A percentile compares a stretch with the other conserved stretches of the same genome.
These are phyloP conservation scores for Clitoria ternatea DNA, from an alignment of 306 rosid genomes.

Conservation along the genomic window DNA sequence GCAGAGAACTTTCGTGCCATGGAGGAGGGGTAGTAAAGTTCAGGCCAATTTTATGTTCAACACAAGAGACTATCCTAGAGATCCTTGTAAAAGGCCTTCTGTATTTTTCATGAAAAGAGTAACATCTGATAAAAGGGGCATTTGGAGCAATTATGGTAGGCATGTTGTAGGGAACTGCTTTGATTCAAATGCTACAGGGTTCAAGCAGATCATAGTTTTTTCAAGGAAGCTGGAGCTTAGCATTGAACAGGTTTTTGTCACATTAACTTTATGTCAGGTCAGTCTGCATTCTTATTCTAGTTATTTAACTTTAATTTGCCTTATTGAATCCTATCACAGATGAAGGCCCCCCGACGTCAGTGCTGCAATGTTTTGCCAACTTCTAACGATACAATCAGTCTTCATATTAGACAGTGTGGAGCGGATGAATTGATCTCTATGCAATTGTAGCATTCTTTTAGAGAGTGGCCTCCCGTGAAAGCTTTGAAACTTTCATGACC, in stretches of 20 bases:
- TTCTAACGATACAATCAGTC: slow-evolving; percentile 39
- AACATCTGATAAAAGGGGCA: slow-evolving; percentile 35
- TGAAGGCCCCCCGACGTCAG: slow-evolving; percentile 78
- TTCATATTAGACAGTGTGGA: slow-evolving; percentile 53
- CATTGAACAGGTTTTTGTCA: slow-evolving; percentile 58
- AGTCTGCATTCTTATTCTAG: slow-evolving; percentile 22
- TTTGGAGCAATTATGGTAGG: slow-evolving; percentile 55
- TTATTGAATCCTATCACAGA: slow-evolving; percentile 39
- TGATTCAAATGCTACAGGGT: slow-evolving; percentile 31
- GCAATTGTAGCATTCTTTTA: slow-evolving; percentile 41
- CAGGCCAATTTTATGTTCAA: slow-evolving; percentile 58
- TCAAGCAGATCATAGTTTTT: slow-evolving; percentile 49
- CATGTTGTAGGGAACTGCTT: slow-evolving; percentile 44
- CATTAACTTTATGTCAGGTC: not conserved
- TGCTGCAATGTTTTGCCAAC: slow-evolving; percentile 56
- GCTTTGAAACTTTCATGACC: not conserved
- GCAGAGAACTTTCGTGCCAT: slow-evolving; percentile 68
- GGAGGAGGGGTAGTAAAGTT: slow-evolving; percentile 59
- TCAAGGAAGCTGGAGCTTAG: slow-evolving; percentile 58
- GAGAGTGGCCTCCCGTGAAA: slow-evolving; percentile 14
- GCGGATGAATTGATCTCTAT: slow-evolving; percentile 56
- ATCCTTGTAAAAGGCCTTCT: slow-evolving; percentile 66
- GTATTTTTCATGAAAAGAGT: slow-evolving; percentile 54
- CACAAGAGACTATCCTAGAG: slow-evolving; percentile 60
- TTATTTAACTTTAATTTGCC: not conserved